Conservation (phyloP, 257 asterid genomes). For the Perilla frutescens region DNA sequence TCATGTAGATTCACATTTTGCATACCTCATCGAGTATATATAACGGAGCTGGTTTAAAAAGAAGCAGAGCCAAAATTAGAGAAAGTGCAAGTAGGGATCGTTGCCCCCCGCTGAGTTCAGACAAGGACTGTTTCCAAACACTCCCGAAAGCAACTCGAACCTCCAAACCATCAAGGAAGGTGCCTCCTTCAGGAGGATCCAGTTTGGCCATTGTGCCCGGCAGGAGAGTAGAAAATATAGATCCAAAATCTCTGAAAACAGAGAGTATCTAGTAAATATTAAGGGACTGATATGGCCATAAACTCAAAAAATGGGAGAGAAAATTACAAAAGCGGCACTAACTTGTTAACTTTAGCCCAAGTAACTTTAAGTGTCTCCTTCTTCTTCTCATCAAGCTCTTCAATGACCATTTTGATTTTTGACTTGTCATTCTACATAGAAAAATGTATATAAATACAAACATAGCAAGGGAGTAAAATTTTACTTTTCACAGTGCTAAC, state of each 20-base stretch:
- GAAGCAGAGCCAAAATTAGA: conserved; percentile 90
- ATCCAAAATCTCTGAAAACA: conserved; percentile 91
- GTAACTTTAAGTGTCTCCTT: conserved; percentile 94
- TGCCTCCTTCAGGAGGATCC: conserved; percentile 96
- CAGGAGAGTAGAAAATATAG: conserved; percentile 91
- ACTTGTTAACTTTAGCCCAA: conserved; percentile 96
- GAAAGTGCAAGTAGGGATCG: conserved; percentile 97
- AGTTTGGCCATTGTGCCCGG: conserved; percentile 97
- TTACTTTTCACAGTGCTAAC: conserved; percentile 48
- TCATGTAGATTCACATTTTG: conserved; percentile 4
- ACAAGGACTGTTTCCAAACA: conserved; percentile 97
- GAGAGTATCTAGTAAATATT: conserved; percentile 27
- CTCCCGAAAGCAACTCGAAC: conserved; percentile 95
- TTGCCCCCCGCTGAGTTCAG: conserved; percentile 99
- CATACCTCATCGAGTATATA: conserved; percentile 96
- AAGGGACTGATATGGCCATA: background rate
- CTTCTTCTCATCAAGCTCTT: conserved; percentile 99
- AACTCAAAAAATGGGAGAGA: conserved; percentile 13
- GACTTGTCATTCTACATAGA: conserved; percentile 83
- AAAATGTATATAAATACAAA: conserved; percentile 37
- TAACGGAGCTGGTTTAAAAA: conserved; percentile 97
- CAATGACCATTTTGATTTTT: conserved; percentile 89
- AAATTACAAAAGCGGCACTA: conserved; percentile 28
- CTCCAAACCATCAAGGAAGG: conserved; percentile 92
- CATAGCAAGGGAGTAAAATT: conserved; percentile 21